phyloP scores from a whole-genome alignment of 1,284 basidiomycete genomes.

The Somion occarium region DNA sequence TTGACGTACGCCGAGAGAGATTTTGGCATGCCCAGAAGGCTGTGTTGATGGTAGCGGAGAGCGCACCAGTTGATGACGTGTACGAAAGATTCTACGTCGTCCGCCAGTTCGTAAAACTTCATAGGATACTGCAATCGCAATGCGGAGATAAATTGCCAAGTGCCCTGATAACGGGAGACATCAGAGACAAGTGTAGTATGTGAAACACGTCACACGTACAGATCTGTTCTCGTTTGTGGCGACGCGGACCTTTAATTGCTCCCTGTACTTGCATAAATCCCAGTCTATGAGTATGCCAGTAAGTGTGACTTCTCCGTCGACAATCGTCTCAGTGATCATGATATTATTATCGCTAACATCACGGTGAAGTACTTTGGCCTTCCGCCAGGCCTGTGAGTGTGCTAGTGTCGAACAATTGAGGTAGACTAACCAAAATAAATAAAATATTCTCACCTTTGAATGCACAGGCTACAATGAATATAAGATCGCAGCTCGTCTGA shows the following conservation, averaged over 20 bases:
- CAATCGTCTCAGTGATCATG: background rate
- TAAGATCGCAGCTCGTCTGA: background rate
- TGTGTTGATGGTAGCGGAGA: background rate
- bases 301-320: too few relatives aligned
- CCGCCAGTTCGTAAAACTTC: slow-evolving; percentile 1
- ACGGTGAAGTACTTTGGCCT: background rate
- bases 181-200: too few relatives aligned
- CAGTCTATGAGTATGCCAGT: background rate
- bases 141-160: slow-evolving; percentile 3
- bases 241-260: background rate
- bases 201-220: background rate
- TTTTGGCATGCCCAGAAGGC: too few relatives aligned
- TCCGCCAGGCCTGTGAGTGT: background rate
- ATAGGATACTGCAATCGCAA: background rate
- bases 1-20: too few relatives aligned
- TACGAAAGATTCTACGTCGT: slow-evolving; percentile 6
- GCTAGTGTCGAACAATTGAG: background rate
- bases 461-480: background rate
- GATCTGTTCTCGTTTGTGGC: background rate
- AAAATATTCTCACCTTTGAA: background rate
- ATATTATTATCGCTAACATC: slow-evolving; percentile 6
- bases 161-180: background rate
- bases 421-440: too few relatives aligned
- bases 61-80: slow-evolving; percentile 3
- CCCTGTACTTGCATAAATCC: slow-evolving; percentile 3